Base-by-base conservation (phyloP, 306 rosid species). In the Prosopis cineraria region DNA sequence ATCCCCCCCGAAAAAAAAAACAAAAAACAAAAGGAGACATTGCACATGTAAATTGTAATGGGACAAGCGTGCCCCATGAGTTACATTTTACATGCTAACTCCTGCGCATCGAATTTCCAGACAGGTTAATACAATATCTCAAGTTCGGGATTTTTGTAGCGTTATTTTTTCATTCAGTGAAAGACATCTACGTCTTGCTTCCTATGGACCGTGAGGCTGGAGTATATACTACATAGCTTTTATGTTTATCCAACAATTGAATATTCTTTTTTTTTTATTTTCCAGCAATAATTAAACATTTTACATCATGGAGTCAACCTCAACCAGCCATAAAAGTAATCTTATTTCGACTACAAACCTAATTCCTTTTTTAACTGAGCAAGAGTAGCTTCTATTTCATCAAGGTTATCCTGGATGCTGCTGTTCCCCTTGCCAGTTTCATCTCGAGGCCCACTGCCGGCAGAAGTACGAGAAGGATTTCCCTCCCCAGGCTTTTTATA, bases 361-460 rank as follows among this genome's bases (percentile, higher is more conserved):
- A 95, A 73, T 80, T 95, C 97, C 90, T 75, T 95, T 75, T 93
- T 95, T 82, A 95, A 86, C 88, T 79, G 82, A 27, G 95, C 96
- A 79, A 95, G 96, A 62, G 96, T 86, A 68, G 98, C 98, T 84
- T 95, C 99, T 80, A 95, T 87, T 33, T 93, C 99, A 65, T 93
- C 98, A 71, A 91, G 84, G 85, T 85, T 86, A 40, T 93, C 94
- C 83, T 91, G 83, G 29, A 95, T 91, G 68, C 89, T 87, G 79
- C 73, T 76, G 83, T 80, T 85, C 73, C 81, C 87, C 72, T 81
- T 84, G 76, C 83, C 78, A 52, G 89, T 79, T 77, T 84, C 82
- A 25, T 78, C 69, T 55, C 72, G 84, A 63, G 47, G 78, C 6
- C 29, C 72, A 31, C 64, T 79, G 66, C 76, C 82, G 12, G 85